A percentile compares a stretch with the other conserved stretches of the same genome.
Evolutionary conservation across 2,329 filamentous ascomycete species (phyloP).

Genomic region (Botrytis deweyae): DNA sequence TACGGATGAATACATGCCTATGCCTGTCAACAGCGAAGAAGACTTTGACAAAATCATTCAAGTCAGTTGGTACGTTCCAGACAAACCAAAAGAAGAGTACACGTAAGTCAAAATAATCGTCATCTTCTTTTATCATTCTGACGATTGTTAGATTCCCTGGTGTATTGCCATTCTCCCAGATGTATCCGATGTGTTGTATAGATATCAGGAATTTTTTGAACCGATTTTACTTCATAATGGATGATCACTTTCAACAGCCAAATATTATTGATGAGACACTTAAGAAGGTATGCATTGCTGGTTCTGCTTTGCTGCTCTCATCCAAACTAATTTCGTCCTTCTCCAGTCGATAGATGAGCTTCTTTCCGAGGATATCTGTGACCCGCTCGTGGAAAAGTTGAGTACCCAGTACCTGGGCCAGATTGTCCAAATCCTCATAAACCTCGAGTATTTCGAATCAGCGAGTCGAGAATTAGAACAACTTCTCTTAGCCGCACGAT

Average conservation of each 20-base stretch:
- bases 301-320: constrained; percentile 13
- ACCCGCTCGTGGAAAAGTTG: constrained; percentile 81
- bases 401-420: constrained; percentile 93
- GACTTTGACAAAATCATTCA: constrained; percentile 96
- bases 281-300: constrained; percentile 56
- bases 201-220: constrained; percentile 97
- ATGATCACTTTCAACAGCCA: constrained; percentile 91
- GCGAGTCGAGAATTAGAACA: constrained; percentile 89
- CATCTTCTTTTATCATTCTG: constrained; percentile 8
- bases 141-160: constrained; percentile 69
- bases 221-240: constrained; percentile 96
- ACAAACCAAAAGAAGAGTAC: constrained; percentile 72
- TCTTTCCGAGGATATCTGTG: constrained; percentile 89
- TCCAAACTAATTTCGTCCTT: not conserved
- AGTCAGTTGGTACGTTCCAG: constrained; percentile 92
- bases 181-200: constrained; percentile 98
- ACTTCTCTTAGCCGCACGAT: constrained; percentile 79
- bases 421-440: constrained; percentile 97
- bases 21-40: constrained; percentile 87
- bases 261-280: constrained; percentile 89
- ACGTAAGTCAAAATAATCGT: constrained; percentile 46
- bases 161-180: constrained; percentile 96
- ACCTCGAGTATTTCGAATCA: constrained; percentile 93
- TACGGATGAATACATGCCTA: constrained; percentile 99
- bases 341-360: constrained; percentile 83